Evolutionary conservation across 805 yeast genomes (phyloP), one percentile per base, ranked within the genome.

Genomic region (Teunomyces panamensis): DNA sequence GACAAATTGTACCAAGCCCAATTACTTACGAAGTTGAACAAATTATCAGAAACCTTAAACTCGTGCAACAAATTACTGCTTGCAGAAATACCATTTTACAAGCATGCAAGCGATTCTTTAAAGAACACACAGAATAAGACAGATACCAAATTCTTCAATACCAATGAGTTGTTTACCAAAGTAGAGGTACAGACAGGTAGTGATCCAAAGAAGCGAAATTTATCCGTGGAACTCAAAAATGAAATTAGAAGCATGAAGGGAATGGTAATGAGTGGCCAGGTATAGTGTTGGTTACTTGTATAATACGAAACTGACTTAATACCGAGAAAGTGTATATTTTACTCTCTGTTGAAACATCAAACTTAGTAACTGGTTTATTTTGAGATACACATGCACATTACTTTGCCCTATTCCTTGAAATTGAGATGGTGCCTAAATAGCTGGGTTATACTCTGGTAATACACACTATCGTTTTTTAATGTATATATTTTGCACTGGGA

Each of bases 161-260:
- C 57, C 39, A 56, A 54, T 29, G 68, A 64, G 24, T 54, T 71
- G 5, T 70, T 71, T 43, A 48, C 53, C 2, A 54, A 49, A 17
- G 48, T 42, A 7, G 34, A 44, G n/a, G 16, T 29, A 29, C 37
- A 37, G 11, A 17, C 36, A 5, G 56, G 56, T 8, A 49, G 35
- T 2, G 20, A 51, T 33, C 35, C 43, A 34, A 54, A 52, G 27
- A 64, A 56, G 56, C 59, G 54, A 45, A 67, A 67, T 47, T 52
- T 71, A 51, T 65, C 67, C 1, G 54, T 59, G 11, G 75, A 70
- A 30, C 63, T 64, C 26, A 68, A 62, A 51, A 66, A 62, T 45
- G 72, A 67, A 43, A 67, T 73, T n/a, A 57, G 77, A 45, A 58
- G 67, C 42, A 67, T 73, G 35, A 73, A 73, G 57, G 77, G 77